These are phyloP conservation scores for Syzygium syzygioides DNA, from an alignment of 441 rosid species.

Conservation along the genomic window DNA sequence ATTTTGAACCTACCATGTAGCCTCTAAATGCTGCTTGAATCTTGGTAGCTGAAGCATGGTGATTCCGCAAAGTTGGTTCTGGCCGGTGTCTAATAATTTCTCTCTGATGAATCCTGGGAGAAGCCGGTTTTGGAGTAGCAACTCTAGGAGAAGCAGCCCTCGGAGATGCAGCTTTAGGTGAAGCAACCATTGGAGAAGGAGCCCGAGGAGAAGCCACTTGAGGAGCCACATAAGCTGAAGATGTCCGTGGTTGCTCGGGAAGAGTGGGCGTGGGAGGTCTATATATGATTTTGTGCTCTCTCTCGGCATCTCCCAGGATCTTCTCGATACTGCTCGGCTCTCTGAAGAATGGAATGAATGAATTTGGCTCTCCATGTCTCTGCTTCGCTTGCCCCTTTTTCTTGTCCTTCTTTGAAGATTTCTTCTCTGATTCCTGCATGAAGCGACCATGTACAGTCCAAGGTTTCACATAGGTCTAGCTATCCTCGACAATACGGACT, in stretches of 20 bases:
- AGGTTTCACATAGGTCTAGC: not conserved
- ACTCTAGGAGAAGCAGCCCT: conserved; percentile 6
- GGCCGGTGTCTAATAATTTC: conserved; percentile 38
- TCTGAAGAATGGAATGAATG: conserved; percentile 83
- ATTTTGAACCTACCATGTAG: conserved; percentile 43
- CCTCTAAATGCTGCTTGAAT: conserved; percentile 90
- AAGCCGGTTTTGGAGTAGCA: conserved; percentile 5
- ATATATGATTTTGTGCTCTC: conserved; percentile 68
- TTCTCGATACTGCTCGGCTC: conserved; percentile 93
- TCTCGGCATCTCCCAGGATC: conserved; percentile 90
- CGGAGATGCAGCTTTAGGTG: conserved; percentile 4
- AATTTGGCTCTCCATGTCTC: conserved; percentile 62
- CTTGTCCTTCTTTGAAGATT: conserved; percentile 60
- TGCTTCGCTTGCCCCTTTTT: conserved; percentile 42
- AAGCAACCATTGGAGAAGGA: not conserved
- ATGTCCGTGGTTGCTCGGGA: conserved; percentile 49
- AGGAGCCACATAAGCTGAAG: conserved; percentile 37
- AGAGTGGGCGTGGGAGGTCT: conserved; percentile 67
- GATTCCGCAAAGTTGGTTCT: conserved; percentile 65
- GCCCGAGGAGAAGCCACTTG: conserved; percentile 42
- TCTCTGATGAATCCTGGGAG: conserved; percentile 13
- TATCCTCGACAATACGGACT: not conserved
- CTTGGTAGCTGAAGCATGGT: conserved; percentile 77
- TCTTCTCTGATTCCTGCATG: conserved; percentile 67
- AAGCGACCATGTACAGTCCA: not conserved